Percentiles rank a stretch among this genome's conserved stretches.
Conservation (phyloP, 176 grass and related monocot species). For the Triticum urartu region DNA sequence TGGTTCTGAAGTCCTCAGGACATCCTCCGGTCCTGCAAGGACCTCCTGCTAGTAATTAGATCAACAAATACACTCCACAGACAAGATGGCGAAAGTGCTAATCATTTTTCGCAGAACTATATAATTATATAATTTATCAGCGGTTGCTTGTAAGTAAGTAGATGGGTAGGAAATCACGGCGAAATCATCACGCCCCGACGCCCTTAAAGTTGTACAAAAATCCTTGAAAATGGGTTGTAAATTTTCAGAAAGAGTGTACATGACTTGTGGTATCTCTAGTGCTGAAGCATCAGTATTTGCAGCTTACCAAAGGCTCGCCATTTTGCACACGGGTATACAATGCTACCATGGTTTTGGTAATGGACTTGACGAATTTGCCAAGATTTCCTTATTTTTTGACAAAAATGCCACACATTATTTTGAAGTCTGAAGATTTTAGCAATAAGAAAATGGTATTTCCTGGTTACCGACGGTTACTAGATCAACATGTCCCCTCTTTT, state of each 20-base stretch:
- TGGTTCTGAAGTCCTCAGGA: slow-evolving; percentile 66
- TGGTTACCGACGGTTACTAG: too few relatives aligned
- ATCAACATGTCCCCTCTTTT: too few relatives aligned
- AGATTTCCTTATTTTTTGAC: too few relatives aligned
- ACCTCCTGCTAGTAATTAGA: slow-evolving; percentile 35
- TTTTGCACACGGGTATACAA: not conserved
- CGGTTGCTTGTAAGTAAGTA: slow-evolving; percentile 29
- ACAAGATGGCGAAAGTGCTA: slow-evolving; percentile 5
- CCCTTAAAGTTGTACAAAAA: slow-evolving; percentile 3
- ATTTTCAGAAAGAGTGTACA: not conserved
- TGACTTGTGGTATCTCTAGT: not conserved
- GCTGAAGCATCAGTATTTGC: not conserved
- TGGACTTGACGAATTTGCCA: too few relatives aligned
- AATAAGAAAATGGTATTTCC: too few relatives aligned
- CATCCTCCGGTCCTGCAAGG: slow-evolving; percentile 56
- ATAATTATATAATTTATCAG: not conserved
- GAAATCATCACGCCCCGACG: not conserved
- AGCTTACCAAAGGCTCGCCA: not conserved
- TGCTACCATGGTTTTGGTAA: not conserved
- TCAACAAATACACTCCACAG: not conserved
- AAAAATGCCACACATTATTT: too few relatives aligned
- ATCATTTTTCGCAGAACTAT: slow-evolving; percentile 2
- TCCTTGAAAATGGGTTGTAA: not conserved
- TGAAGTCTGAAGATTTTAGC: too few relatives aligned
- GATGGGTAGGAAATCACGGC: slow-evolving; percentile 4